These are phyloP conservation scores for Microdochium bolleyi DNA, from an alignment of 2,329 filamentous ascomycete species.

Conservation along the genomic window DNA sequence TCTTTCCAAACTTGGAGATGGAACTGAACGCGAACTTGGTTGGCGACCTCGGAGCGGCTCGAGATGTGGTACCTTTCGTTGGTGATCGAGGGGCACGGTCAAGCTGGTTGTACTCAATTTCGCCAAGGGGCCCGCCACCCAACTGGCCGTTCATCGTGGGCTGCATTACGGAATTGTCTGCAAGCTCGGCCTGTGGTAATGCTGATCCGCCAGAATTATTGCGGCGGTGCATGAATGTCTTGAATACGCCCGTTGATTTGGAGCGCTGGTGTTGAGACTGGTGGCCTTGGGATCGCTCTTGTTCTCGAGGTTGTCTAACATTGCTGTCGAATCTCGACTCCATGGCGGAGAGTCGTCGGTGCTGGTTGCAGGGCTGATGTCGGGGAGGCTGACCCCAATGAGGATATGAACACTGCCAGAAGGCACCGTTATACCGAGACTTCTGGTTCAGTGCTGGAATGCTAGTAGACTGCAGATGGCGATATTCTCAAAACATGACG, in stretches of 20 bases:
- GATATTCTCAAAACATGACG: not conserved
- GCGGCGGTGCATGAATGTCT: slow-evolving; percentile 40
- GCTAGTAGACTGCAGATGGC: not conserved
- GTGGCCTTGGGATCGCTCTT: not conserved
- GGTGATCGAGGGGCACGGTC: slow-evolving; percentile 15
- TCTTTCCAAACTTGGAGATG: slow-evolving; percentile 7
- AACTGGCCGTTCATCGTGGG: slow-evolving; percentile 23
- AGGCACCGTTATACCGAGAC: not conserved
- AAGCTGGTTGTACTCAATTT: slow-evolving; percentile 47
- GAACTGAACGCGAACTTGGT: slow-evolving; percentile 14
- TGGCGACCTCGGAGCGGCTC: slow-evolving; percentile 14
- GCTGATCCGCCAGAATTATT: slow-evolving; percentile 35
- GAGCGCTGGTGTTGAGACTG: slow-evolving; percentile 26
- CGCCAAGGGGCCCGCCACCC: slow-evolving; percentile 40
- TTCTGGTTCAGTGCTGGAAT: too few species aligned
- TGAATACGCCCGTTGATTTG: slow-evolving; percentile 38
- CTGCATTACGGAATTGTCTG: slow-evolving; percentile 11
- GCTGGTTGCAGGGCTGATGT: slow-evolving; percentile 1
- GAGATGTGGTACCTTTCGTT: slow-evolving; percentile 9
- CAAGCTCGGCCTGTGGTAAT: slow-evolving; percentile 18
- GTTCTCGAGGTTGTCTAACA: not conserved
- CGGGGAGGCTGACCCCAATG: slow-evolving; percentile 4
- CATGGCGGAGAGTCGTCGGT: not conserved
- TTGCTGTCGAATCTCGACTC: not conserved
- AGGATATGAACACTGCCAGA: not conserved